Conservation (phyloP, 352 stramenopile species). For the Aphanomyces invadans region DNA sequence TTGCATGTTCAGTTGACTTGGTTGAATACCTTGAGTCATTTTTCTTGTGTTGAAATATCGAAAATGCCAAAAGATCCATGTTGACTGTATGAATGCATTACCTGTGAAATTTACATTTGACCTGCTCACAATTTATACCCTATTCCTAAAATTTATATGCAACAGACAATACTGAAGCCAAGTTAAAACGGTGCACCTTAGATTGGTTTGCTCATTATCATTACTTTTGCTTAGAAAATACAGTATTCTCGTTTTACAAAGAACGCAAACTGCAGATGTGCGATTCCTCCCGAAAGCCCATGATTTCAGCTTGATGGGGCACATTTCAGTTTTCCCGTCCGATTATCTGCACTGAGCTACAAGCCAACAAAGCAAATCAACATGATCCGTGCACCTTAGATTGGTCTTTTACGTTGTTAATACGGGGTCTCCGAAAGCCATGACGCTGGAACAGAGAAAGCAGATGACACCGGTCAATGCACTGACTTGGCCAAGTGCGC, state of each 20-base stretch:
- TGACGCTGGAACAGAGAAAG: too few species aligned
- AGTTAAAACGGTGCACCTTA: background rate
- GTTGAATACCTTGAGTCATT: background rate
- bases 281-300: background rate
- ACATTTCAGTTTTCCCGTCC: background rate
- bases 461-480: too few species aligned
- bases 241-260: background rate
- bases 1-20: too few species aligned
- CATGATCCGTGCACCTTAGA: background rate
- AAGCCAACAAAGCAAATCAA: background rate
- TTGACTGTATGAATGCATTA: background rate
- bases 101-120: background rate
- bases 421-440: too few species aligned
- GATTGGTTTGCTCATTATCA: background rate
- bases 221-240: background rate
- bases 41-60: background rate
- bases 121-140: background rate
- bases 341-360: background rate
- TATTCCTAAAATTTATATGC: background rate
- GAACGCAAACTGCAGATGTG: background rate
- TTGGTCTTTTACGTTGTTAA: background rate
- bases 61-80: background rate
- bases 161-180: background rate
- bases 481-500: conserved; percentile 23
- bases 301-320: background rate